phyloP scores from a whole-genome alignment of 1,139 yeast species.

The Pichia sp. region DNA sequence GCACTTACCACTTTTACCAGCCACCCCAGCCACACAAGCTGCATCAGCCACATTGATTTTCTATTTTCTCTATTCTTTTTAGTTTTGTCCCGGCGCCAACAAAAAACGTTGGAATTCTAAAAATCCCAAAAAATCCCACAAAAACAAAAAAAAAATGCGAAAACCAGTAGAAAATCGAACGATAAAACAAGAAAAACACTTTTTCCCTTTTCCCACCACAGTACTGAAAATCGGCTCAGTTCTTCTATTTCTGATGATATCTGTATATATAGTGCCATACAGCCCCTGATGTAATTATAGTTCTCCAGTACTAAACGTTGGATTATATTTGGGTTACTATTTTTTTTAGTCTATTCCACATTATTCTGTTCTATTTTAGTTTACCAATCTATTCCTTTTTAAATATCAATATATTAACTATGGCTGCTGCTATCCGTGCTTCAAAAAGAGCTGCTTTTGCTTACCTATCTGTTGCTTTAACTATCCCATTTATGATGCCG shows the following conservation, averaged over 20 bases:
- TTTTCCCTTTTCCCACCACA: too few species aligned
- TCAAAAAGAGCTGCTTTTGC: conserved; percentile 22
- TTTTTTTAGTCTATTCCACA: too few species aligned
- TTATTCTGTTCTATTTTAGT: neutral
- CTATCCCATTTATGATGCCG: conserved; percentile 29
- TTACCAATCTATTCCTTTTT: neutral
- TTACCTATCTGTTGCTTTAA: conserved; percentile 27
- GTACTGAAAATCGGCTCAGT: neutral
- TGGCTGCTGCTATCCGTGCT: conserved; percentile 1
- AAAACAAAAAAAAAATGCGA: neutral
- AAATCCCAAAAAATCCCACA: neutral
- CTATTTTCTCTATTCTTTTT: too few species aligned
- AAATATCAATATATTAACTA: neutral
- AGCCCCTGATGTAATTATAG: too few species aligned
- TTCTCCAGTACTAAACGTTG: too few species aligned
- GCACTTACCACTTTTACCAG: too few species aligned
- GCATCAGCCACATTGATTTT: neutral
- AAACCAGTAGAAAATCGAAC: neutral
- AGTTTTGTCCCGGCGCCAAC: neutral
- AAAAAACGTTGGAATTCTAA: too few species aligned
- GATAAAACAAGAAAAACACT: neutral
- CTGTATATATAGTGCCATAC: too few species aligned
- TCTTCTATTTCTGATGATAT: too few species aligned
- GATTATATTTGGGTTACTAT: too few species aligned
- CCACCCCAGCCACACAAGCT: neutral